These are phyloP conservation scores for Fraxinus sp. DNA, from an alignment of 305 asterid species.

Conservation along the genomic window DNA sequence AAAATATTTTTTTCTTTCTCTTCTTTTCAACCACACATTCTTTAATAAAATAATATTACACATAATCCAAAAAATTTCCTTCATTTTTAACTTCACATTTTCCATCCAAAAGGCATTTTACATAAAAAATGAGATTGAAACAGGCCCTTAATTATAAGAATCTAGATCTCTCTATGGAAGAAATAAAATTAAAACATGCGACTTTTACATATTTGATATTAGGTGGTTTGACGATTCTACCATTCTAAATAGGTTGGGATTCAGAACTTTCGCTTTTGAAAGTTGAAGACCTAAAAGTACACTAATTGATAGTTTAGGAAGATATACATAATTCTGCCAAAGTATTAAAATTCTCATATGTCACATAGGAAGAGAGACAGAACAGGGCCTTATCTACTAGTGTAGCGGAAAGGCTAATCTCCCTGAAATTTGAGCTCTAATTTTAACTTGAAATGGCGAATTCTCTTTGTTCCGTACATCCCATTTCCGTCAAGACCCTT, in stretches of 20 bases:
- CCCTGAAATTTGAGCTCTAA: not conserved
- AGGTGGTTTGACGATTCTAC: not conserved
- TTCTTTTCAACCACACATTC: not conserved
- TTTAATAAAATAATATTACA: not conserved
- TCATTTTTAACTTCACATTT: too few relatives aligned
- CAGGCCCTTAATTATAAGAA: not conserved
- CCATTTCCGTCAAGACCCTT: constrained; percentile 34
- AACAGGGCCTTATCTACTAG: not conserved
- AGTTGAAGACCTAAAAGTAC: not conserved
- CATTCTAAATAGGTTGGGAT: not conserved
- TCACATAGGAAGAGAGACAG: not conserved
- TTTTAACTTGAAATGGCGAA: constrained; percentile 39
- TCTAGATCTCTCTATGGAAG: not conserved
- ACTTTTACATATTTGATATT: not conserved
- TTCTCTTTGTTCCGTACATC: constrained; percentile 42
- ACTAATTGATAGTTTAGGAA: not conserved
- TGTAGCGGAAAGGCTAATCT: not conserved
- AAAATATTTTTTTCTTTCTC: too few relatives aligned
- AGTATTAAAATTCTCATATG: not conserved
- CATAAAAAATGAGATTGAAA: not conserved
- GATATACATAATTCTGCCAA: not conserved
- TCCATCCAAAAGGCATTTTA: not conserved
- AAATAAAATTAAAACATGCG: not conserved
- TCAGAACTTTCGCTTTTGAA: not conserved
- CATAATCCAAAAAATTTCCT: too few relatives aligned